Percentiles rank a stretch among this genome's conserved stretches.
Evolutionary conservation across 2,329 filamentous ascomycete species (phyloP).

Genomic region (Penicillium sp.): DNA sequence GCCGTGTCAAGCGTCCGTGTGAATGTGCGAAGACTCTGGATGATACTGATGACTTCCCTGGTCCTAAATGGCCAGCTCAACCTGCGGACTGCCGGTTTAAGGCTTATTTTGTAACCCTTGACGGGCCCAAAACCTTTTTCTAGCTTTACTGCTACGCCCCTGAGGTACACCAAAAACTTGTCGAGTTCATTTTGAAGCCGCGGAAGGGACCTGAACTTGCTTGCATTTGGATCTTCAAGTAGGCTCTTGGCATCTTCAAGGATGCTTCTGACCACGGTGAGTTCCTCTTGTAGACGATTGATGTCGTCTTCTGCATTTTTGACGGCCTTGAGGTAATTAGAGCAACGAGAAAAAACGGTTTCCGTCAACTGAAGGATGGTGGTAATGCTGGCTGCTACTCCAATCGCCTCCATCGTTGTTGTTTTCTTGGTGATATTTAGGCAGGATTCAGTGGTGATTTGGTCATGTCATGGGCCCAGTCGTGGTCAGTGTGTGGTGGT

Average conservation of each 20-base stretch:
- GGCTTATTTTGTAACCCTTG: neutral
- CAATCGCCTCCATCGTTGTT: slow-evolving; percentile 2
- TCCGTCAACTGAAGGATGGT: neutral
- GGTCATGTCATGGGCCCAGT: too few species aligned
- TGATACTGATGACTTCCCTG: neutral
- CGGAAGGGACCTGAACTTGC: neutral
- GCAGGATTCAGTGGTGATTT: too few species aligned
- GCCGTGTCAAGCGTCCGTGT: neutral
- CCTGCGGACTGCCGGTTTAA: neutral
- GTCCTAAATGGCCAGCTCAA: neutral
- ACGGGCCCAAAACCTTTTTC: neutral
- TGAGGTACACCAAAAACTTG: neutral
- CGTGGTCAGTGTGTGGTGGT: too few species aligned
- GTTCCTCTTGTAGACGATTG: neutral
- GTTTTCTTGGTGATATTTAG: too few species aligned
- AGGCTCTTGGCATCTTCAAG: neutral
- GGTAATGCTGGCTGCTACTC: neutral
- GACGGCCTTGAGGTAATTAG: neutral
- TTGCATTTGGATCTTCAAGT: neutral
- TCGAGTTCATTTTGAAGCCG: neutral
- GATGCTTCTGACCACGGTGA: neutral
- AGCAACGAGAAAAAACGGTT: neutral
- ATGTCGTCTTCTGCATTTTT: slow-evolving; percentile 4
- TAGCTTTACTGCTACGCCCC: neutral
- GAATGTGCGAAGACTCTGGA: neutral